Base-by-base conservation (phyloP, 495 filamentous ascomycete species). In the Penicillium robsamsonii region DNA sequence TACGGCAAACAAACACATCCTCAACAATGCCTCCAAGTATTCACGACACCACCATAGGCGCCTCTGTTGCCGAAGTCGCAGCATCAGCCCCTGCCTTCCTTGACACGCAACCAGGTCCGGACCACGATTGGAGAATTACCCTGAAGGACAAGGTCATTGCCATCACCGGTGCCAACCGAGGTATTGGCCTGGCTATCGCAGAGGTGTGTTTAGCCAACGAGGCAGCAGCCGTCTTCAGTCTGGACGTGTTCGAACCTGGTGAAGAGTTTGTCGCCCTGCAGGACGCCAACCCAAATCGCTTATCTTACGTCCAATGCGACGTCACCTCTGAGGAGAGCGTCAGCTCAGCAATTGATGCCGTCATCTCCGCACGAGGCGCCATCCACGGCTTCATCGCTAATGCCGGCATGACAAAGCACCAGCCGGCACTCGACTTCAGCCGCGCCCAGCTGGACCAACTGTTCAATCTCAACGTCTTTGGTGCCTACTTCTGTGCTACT, bases 381-480 rank as follows among this genome's bases (percentile, higher is more conserved):
- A 67, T 75, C 10, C 68, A 74, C 37, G 71, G 71, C n/a, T 52
- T 74, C 46, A 62, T 75, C 6, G 69, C 68, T 54, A 74, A 74
- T 46, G 72, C 75, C 5, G 75, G 75, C 17, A 74, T 75, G 69
- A 77, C 75, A 25, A 77, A 77, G 56, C 75, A 76, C 40, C 74
- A 76, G 50, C 74, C 73, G 4, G 74, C 75, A 2, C 60, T 77
- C 11, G 59, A 76, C 31, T 77, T 78, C 54, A 65, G 60, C 4
- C 65, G 70, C 9, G 56, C 62, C n/a, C 56, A 78, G 52, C 51
- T 77, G 31, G 69, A 78, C 52, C 66, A 72, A 48, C 55, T 77
- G n/a, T 77, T 75, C 55, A 67, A 70, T 18, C 66, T 79, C 22
- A 77, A 77, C 57, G 75, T 72, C 0, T 59, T 59, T 31, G 61